Conservation (phyloP, 805 yeast species). For the Wickerhamiella brachini region DNA sequence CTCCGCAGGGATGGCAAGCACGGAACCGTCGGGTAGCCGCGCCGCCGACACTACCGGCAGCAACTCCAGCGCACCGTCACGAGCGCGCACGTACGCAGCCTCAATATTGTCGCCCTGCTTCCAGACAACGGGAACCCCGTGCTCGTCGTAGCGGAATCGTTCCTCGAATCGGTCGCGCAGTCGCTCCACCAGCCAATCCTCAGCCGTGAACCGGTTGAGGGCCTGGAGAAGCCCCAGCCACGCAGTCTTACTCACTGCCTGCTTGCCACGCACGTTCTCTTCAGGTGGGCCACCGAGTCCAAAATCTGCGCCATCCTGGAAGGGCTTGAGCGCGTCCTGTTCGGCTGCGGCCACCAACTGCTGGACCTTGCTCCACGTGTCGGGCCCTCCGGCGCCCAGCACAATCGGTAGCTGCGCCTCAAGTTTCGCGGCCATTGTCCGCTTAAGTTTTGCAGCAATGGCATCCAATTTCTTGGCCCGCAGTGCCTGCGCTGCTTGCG, state of each 20-base stretch:
- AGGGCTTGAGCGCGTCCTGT: constrained; percentile 23
- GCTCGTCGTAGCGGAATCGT: constrained; percentile 65
- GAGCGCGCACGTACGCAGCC: constrained; percentile 44
- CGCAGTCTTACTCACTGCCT: constrained; percentile 36
- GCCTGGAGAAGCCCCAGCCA: constrained; percentile 54
- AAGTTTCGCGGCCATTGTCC: constrained; percentile 14
- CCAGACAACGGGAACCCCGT: constrained; percentile 76
- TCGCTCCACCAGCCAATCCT: constrained; percentile 50
- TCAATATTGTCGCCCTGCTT: constrained; percentile 63
- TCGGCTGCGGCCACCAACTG: constrained; percentile 30
- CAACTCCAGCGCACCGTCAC: constrained; percentile 38
- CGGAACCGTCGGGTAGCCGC: constrained; percentile 28
- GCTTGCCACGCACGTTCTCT: constrained; percentile 30
- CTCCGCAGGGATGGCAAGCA: constrained; percentile 30
- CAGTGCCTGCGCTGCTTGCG: constrained; percentile 23
- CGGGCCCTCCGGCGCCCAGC: constrained; percentile 35
- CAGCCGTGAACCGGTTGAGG: constrained; percentile 47
- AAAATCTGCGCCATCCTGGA: constrained; percentile 35
- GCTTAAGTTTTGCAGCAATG: constrained; percentile 25
- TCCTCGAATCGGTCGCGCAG: constrained; percentile 75
- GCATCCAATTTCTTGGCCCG: constrained; percentile 29
- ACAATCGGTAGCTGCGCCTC: constrained; percentile 34
- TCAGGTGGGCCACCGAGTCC: constrained; percentile 43
- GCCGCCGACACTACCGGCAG: constrained; percentile 52
- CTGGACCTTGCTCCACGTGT: constrained; percentile 50